These are phyloP conservation scores for Trematosphaeria pertusa DNA, from an alignment of 2,329 filamentous ascomycete species.

Conservation along the genomic window DNA sequence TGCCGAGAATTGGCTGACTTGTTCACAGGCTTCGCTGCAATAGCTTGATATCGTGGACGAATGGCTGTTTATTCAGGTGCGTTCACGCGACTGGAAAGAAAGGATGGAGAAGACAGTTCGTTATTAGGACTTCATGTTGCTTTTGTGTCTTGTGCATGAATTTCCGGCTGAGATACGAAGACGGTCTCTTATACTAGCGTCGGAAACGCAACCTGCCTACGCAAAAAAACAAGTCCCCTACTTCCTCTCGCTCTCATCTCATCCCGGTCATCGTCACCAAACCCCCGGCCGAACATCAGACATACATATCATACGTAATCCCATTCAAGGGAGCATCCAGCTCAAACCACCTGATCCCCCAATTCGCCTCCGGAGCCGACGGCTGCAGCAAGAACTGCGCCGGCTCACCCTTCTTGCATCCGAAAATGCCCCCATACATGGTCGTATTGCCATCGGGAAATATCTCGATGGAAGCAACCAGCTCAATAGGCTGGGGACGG, in stretches of 20 bases:
- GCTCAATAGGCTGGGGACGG: slow-evolving; percentile 21
- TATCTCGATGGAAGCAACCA: slow-evolving; percentile 28
- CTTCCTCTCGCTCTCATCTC: not conserved
- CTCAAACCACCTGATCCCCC: slow-evolving; percentile 40
- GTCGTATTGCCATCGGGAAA: slow-evolving; percentile 12
- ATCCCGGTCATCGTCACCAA: not conserved
- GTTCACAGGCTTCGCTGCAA: no score
- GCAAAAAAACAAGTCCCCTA: not conserved
- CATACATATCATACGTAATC: slow-evolving; percentile 38
- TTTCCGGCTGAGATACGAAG: no score
- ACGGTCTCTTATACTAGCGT: no score
- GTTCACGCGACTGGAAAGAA: no score
- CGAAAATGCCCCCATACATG: slow-evolving; percentile 21
- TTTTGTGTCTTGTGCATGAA: no score
- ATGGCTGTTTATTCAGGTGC: no score
- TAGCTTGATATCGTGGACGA: no score
- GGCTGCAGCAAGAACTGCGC: slow-evolving; percentile 40
- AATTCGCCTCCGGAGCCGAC: slow-evolving; percentile 14
- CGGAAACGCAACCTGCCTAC: no score
- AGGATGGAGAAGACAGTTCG: no score
- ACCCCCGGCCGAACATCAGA: slow-evolving; percentile 4
- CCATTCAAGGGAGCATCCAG: slow-evolving; percentile 37
- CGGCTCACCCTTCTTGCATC: slow-evolving; percentile 29
- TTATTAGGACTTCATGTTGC: no score
- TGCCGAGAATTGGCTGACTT: no score